Conservation (phyloP, 805 yeast species). For the Kockiozyma suomiensis region DNA sequence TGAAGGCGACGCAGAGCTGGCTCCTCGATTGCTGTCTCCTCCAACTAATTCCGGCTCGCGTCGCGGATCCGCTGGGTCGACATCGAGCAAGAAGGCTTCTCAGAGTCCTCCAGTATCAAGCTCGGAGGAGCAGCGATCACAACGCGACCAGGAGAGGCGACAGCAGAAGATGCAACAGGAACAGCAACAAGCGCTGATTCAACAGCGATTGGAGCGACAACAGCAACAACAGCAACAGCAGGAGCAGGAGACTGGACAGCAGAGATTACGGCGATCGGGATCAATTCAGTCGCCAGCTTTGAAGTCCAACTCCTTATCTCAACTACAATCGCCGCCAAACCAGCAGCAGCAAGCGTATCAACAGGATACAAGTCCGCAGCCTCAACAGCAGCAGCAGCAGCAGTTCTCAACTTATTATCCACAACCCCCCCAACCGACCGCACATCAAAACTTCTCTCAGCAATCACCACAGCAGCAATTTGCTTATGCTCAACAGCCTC, state of each 20-base stretch:
- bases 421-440: background rate
- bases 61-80: background rate
- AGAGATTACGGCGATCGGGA: background rate
- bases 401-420: background rate
- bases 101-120: background rate
- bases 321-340: background rate
- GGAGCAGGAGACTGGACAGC: background rate
- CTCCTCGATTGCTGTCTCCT: background rate
- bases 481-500: background rate
- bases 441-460: background rate
- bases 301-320: background rate
- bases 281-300: background rate
- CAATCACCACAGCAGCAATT: constrained; percentile 3
- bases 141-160: constrained; percentile 6
- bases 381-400: constrained; percentile 5
- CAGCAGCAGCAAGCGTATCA: background rate
- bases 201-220: constrained; percentile 2
- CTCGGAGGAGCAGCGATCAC: background rate
- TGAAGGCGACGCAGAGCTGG: background rate
- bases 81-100: background rate
- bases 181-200: constrained; percentile 10
- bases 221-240: constrained; percentile 7
- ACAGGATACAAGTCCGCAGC: background rate
- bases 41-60: background rate
- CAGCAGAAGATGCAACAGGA: background rate